Conservation (phyloP, 306 rosid species). For the Lathyrus tuberosus region DNA sequence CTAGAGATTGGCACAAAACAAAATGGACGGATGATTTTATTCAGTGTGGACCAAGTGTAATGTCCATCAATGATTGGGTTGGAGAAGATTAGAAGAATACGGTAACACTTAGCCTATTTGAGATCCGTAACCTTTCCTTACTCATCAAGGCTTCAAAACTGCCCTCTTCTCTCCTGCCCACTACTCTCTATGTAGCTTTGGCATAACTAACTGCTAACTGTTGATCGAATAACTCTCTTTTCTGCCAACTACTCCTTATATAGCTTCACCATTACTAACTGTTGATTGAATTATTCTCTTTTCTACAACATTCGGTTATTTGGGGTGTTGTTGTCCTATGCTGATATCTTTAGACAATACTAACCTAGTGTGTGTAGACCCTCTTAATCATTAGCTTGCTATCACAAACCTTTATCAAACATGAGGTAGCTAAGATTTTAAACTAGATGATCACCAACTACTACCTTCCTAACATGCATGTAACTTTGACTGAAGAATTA, state of each 20-base stretch:
- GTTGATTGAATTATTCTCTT: background rate
- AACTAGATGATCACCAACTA: background rate
- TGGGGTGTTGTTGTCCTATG: background rate
- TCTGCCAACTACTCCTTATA: conserved; percentile 1
- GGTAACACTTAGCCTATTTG: background rate
- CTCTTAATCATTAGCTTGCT: background rate
- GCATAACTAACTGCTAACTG: background rate
- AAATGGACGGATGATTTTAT: background rate
- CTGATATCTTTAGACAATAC: background rate
- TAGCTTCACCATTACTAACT: conserved; percentile 1
- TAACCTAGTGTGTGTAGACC: background rate
- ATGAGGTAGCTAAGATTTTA: background rate
- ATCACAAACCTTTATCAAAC: conserved; percentile 4
- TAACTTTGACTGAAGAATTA: conserved; percentile 6
- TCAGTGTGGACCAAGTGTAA: background rate
- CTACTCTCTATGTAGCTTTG: background rate
- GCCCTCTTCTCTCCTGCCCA: background rate
- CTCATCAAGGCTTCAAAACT: background rate
- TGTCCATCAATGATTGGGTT: background rate
- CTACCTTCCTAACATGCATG: background rate
- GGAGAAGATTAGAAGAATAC: background rate
- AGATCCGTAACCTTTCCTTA: background rate
- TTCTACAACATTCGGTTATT: background rate
- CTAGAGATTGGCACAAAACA: background rate
- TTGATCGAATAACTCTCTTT: too few relatives aligned